Base-by-base conservation (phyloP, 495 filamentous ascomycete species). In the Xylaria bambusicola region DNA sequence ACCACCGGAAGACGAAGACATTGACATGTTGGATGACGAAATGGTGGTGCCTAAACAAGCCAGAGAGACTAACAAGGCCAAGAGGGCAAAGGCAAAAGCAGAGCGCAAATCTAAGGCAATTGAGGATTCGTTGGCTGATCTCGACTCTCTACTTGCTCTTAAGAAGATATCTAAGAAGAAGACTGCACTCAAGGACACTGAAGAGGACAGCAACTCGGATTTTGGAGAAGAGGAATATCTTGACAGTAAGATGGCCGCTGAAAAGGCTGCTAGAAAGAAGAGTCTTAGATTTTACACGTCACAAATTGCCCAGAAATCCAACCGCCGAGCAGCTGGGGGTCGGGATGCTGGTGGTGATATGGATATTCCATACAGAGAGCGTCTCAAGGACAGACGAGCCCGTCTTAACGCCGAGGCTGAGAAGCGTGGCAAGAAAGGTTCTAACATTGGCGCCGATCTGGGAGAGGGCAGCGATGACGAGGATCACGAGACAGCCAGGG, bases 221-320 rank as follows among this genome's bases (percentile, higher is more conserved):
- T 87, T 98, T 60, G 86, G 88, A 24, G 82, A 86, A 51, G 76
- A 82, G 47, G 77, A 80, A 18, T 60, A 53, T 13, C 70, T 83
- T 18, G 78, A 81, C 58, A 73, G 72, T 17, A 75, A 71, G 54
- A 66, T 74, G 57, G 87, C 88, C 0, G 88, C 87, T 50, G 90
- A 94, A 60, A 98, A 98, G 75, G 89, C 86, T 3, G 78, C 81
- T 48, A 87, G 88, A 65, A 96, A 92, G 79, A 94, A 93, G 74
- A 89, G 81, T 60, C 84, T 98, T 38, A 87, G 90, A 53, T 98
- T 98, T 76, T 97, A 98, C 81, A 97, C 95, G 23, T 94, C 91
- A 5, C 94, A 98, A 68, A 89, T 98, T 55, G 88, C 90, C 26
- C 92, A 96, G 69, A 97, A 96, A 73, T 83, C 88, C 56, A 93